These are phyloP conservation scores for Apophysomyces variabilis DNA, from an alignment of 371 early-diverging fungal genomes.

Conservation along the genomic window DNA sequence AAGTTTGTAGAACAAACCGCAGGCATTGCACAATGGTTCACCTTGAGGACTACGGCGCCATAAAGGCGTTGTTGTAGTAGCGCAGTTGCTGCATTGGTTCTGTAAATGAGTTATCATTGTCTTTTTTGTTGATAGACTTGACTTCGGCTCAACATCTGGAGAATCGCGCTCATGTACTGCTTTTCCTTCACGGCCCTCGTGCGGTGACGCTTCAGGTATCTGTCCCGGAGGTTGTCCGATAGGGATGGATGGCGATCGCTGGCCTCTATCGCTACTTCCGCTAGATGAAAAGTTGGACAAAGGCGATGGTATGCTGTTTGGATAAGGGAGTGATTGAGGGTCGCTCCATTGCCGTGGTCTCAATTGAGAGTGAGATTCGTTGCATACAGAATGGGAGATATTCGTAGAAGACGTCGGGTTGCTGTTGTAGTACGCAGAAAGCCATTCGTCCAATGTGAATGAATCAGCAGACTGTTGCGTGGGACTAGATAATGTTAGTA, in stretches of 20 bases:
- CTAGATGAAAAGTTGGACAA: conserved; percentile 2
- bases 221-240: neutral
- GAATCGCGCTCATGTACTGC: neutral
- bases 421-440: conserved; percentile 22
- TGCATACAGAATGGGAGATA: neutral
- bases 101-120: neutral
- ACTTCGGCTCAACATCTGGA: neutral
- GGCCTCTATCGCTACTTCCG: neutral
- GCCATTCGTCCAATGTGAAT: conserved; percentile 34
- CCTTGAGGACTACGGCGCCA: conserved; percentile 91
- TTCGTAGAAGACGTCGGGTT: neutral
- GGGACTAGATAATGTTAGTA: neutral
- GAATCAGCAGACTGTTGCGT: neutral
- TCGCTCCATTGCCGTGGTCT: neutral
- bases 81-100: conserved; percentile 84
- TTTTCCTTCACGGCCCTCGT: neutral
- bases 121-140: conserved; percentile 1
- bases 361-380: neutral
- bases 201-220: neutral
- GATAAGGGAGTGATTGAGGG: neutral
- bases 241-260: neutral
- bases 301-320: neutral
- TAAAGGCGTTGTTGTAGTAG: conserved; percentile 88
- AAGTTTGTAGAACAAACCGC: conserved; percentile 73
- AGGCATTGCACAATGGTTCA: conserved; percentile 65